Percentiles rank a stretch among this genome's conserved stretches.
These are phyloP conservation scores for Prototheca wickerhamii DNA, from an alignment of 163 green algal species.

Conservation along the genomic window DNA sequence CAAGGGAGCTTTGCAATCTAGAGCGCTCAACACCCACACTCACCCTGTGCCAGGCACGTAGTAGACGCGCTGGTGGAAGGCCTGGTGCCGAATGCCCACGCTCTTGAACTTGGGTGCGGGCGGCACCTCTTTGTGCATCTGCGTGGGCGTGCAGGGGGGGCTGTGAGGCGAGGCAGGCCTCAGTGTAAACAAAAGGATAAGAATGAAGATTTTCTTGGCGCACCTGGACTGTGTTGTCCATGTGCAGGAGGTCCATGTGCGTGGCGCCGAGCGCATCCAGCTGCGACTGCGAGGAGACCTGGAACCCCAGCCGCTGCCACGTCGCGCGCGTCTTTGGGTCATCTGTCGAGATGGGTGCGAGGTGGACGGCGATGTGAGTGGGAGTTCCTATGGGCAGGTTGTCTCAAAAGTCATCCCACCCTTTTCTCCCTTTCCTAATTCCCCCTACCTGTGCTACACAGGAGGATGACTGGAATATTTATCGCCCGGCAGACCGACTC, in stretches of 20 bases:
- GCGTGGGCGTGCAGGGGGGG: not conserved
- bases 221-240: constrained; percentile 85
- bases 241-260: constrained; percentile 78
- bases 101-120: constrained; percentile 26
- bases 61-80: constrained; percentile 55
- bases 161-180: not conserved
- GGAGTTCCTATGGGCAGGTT: not conserved
- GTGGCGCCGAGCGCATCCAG: constrained; percentile 59
- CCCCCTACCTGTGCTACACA: constrained; percentile 33
- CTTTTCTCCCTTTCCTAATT: not conserved
- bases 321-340: constrained; percentile 52
- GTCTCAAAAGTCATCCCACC: not conserved
- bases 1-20: too few species aligned
- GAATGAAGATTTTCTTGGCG: constrained; percentile 1
- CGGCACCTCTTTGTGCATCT: constrained; percentile 63
- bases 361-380: not conserved
- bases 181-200: not conserved
- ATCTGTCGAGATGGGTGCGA: constrained; percentile 39
- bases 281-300: constrained; percentile 45
- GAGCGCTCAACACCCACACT: too few species aligned
- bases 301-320: constrained; percentile 80
- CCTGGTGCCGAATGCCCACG: constrained; percentile 48
- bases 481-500: constrained; percentile 64
- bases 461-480: constrained; percentile 36
- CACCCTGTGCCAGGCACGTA: constrained; percentile 14